These are phyloP conservation scores for Ulmus americana DNA, from an alignment of 331 rosid genomes.

Conservation along the genomic window DNA sequence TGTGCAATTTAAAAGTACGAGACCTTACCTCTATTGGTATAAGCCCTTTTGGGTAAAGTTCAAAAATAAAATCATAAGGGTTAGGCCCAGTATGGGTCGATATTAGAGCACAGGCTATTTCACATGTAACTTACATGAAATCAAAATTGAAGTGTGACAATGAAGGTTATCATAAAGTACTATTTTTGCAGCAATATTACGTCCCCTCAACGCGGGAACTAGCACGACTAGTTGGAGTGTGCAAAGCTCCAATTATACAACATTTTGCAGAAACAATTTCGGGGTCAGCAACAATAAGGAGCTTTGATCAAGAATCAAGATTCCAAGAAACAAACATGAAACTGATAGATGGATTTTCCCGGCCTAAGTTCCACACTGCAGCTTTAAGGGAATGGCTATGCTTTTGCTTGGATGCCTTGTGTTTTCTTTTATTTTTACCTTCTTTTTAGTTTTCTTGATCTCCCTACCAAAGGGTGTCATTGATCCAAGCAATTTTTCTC, in stretches of 20 bases:
- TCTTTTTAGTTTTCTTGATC: conserved; percentile 52
- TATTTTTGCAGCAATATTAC: conserved; percentile 56
- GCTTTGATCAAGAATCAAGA: conserved; percentile 65
- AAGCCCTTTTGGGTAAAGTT: too few relatives aligned
- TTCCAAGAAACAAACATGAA: conserved; percentile 55
- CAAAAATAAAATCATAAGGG: too few relatives aligned
- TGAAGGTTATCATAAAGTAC: not conserved
- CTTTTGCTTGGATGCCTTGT: conserved; percentile 33
- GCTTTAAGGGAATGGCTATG: conserved; percentile 57
- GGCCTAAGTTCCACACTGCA: conserved; percentile 49
- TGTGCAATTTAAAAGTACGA: too few relatives aligned
- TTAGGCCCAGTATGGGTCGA: too few relatives aligned
- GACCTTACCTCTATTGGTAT: too few relatives aligned
- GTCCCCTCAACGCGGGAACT: conserved; percentile 66
- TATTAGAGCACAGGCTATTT: too few relatives aligned
- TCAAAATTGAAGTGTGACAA: not conserved
- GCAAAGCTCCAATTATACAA: conserved; percentile 83
- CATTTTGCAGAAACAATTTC: conserved; percentile 78
- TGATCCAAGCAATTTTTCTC: conserved; percentile 44
- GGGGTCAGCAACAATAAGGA: conserved; percentile 74
- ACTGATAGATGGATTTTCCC: conserved; percentile 56
- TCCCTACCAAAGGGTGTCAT: conserved; percentile 58
- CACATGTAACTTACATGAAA: too few relatives aligned
- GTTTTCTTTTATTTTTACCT: conserved; percentile 55
- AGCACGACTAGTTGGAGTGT: conserved; percentile 67